Evolutionary conservation across 2,329 filamentous ascomycete species (phyloP).

Genomic region (Monascus ruber): DNA sequence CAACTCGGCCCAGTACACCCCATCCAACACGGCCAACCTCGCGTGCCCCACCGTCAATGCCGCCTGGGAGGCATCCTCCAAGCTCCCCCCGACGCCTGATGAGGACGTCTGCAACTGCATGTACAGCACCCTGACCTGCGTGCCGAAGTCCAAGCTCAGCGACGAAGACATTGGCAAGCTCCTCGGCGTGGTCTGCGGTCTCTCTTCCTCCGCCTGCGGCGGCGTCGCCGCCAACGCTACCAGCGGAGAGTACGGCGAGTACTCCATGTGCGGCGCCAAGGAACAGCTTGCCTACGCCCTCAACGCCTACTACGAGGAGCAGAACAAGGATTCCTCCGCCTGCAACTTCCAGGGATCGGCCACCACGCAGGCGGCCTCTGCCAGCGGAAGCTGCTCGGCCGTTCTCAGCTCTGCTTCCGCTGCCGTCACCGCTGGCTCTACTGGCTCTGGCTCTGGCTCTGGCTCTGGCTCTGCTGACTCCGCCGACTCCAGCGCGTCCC

Average conservation of each 20-base stretch:
- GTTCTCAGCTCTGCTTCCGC: conserved; percentile 51
- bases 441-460: not conserved
- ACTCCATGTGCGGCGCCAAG: conserved; percentile 33
- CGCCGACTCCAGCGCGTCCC: not conserved
- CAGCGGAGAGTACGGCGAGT: conserved; percentile 34
- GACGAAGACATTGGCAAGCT: conserved; percentile 35
- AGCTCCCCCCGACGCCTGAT: conserved; percentile 74
- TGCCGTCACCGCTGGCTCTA: not conserved
- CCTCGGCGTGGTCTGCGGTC: conserved; percentile 44
- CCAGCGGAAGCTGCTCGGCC: conserved; percentile 66
- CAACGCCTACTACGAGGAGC: conserved; percentile 33
- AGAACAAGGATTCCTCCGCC: conserved; percentile 24
- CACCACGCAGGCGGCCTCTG: conserved; percentile 27
- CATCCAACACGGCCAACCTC: conserved; percentile 54
- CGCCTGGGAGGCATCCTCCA: conserved; percentile 54
- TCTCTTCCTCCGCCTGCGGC: conserved; percentile 24
- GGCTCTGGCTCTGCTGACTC: not conserved
- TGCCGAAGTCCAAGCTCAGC: conserved; percentile 37
- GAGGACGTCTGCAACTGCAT: conserved; percentile 71
- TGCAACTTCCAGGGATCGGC: conserved; percentile 35
- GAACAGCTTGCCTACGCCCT: conserved; percentile 35
- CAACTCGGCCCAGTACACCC: conserved; percentile 54
- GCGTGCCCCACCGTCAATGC: conserved; percentile 55
- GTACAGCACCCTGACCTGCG: conserved; percentile 59
- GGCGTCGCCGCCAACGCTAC: conserved; percentile 30